Conservation (phyloP, 345 rosid genomes). For the Heritiera fomes region DNA sequence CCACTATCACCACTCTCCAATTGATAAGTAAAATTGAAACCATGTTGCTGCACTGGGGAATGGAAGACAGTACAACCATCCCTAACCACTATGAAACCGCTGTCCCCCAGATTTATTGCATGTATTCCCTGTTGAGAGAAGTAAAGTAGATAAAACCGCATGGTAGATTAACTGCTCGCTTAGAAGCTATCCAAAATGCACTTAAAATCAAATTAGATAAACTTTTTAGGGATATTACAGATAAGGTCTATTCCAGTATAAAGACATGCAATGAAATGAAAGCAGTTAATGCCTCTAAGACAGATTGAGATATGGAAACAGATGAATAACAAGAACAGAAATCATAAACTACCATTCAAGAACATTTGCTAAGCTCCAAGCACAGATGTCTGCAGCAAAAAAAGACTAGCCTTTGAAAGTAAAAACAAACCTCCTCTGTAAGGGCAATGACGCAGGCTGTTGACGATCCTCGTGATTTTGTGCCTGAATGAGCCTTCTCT, state of each 20-base stretch:
- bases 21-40: constrained; percentile 93
- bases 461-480: constrained; percentile 84
- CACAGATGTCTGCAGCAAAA: background rate
- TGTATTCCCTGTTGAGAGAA: constrained; percentile 50
- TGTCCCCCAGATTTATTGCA: constrained; percentile 92
- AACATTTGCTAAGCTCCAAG: background rate
- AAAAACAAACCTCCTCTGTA: constrained; percentile 58
- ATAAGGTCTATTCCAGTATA: background rate
- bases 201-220: background rate
- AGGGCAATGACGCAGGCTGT: constrained; percentile 92
- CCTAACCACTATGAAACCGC: constrained; percentile 91
- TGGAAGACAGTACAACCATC: constrained; percentile 79
- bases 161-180: background rate
- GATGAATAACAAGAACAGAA: background rate
- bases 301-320: background rate
- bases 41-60: constrained; percentile 94
- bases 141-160: background rate
- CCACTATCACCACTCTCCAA: constrained; percentile 71
- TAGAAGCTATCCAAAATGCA: constrained; percentile 5
- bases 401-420: background rate
- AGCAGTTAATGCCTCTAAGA: background rate
- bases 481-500: constrained; percentile 82
- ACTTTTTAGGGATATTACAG: background rate
- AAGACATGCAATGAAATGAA: constrained; percentile 9
- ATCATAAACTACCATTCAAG: background rate